Base-by-base conservation (phyloP, 1,284 basidiomycete genomes). In the Malassezia furfur region DNA sequence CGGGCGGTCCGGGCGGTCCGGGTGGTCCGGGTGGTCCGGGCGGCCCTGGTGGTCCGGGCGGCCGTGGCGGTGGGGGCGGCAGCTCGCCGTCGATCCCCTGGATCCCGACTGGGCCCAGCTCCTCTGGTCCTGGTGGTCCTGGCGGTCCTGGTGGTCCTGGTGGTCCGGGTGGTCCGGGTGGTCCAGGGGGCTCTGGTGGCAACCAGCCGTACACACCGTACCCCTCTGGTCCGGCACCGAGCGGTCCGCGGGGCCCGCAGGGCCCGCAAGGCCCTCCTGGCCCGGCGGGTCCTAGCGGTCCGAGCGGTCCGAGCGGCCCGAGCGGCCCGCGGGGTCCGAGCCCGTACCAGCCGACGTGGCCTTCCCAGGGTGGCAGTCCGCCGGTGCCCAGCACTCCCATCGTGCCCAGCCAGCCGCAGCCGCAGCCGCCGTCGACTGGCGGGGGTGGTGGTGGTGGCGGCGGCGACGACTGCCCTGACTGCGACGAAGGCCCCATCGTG, bases 11-110 rank as follows among this genome's bases (percentile, higher is more conserved):
- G 11, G 14, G 19, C 15, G 40, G 40, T 11, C 40, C 40, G 14
- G 12, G 15, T 10, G 15, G 17, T 2, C 40, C 40, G 14, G 46
- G 59, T 22, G 41, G 36, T 10, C 48, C 48, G 7, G 56, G 57
- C 2, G 25, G 37, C 19, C 10, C 35, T 15, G 48, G 54, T 1
- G 48, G 48, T 34, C 15, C 22, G 17, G 53, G 52, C 2, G 47
- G 52, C 45, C 9, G 21, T 15, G 46, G 52, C 10, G 39, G 47
- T 15, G 17, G 17, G 17, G 38, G 38, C 25, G 38, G 17, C 38
- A 14, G 10, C 38, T 40, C 14, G 17, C 17, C 38, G 10, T n/a
- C 38, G 17, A 22, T 40, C 17, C 38, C 38, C 14, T n/a, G 38
- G 38, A 10, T 28, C 7, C 10, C n/a, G 10, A 36, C 6, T 32